A percentile compares a stretch with the other conserved stretches of the same genome.
phyloP scores from a whole-genome alignment of 257 asterid genomes.

The Mentha longifolia region DNA sequence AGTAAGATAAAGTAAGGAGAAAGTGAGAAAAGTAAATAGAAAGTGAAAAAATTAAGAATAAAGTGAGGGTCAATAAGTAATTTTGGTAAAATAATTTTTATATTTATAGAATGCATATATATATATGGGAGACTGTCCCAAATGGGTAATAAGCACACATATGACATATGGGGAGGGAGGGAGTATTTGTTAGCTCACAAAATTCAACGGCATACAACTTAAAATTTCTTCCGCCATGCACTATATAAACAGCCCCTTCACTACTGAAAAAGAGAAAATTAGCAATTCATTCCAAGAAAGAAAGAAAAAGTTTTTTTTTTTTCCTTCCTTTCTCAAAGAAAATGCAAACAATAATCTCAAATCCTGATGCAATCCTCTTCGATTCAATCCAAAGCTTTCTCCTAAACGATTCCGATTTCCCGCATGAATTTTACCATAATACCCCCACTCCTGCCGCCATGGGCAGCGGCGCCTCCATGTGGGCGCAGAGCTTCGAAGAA shows the following conservation, averaged over 20 bases:
- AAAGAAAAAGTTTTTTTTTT: too few species aligned
- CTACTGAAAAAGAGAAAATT: neutral
- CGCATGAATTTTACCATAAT: slow-evolving; percentile 24
- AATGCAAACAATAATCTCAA: slow-evolving; percentile 30
- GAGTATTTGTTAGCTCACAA: neutral
- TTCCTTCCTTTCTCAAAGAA: neutral
- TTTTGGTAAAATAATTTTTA: too few species aligned
- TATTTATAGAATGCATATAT: too few species aligned
- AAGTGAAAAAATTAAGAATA: too few species aligned
- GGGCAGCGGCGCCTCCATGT: slow-evolving; percentile 12
- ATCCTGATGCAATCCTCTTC: slow-evolving; percentile 34
- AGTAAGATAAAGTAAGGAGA: too few species aligned
- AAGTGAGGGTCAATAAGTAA: too few species aligned
- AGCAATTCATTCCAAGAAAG: neutral
- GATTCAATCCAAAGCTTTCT: slow-evolving; percentile 43
- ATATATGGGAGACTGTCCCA: too few species aligned
- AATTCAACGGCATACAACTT: neutral
- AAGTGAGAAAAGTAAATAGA: too few species aligned
- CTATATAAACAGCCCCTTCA: slow-evolving; percentile 21
- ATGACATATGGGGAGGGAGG: too few species aligned
- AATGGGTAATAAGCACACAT: too few species aligned
- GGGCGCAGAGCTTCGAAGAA: slow-evolving; percentile 24
- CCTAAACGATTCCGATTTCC: slow-evolving; percentile 40
- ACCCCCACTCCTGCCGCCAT: neutral
- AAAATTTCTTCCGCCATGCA: neutral